Base-by-base conservation (phyloP, 768 basidiomycete genomes). In the Lactarius akahatsu region DNA sequence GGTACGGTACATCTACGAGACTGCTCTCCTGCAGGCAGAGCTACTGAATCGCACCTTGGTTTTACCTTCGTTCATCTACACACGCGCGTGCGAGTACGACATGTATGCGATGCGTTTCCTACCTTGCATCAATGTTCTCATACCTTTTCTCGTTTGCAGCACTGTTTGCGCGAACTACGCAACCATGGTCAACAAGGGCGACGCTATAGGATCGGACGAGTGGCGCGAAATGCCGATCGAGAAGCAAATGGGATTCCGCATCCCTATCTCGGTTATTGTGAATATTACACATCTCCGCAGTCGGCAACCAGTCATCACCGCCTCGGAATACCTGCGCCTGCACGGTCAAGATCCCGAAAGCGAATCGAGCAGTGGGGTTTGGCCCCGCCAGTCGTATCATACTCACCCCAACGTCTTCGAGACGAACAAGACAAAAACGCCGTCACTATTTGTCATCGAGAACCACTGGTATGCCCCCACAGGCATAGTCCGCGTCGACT, bases 21-120 rank as follows among this genome's bases (percentile, higher is more conserved):
- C n/a, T n/a, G n/a, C n/a, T n/a, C n/a, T n/a, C n/a, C n/a, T n/a
- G n/a, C n/a, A n/a, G n/a, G n/a, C n/a, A n/a, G n/a, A n/a, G n/a
- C n/a, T n/a, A n/a, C n/a, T n/a, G 45, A 80, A 81, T 68, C 77
- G 81, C 52, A 80, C 79, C 2, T 75, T 79, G 60, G 73, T 82
- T 45, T 61, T 83, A 55, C 81, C 81, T 10, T 78, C 81, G 2
- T 79, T 76, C 67, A 76, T 82, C 61, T 82, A 83, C 45, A 80
- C 81, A 13, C 78, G 81, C 58, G 75, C 77, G 2, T 82, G 81
- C 71, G 79, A 81, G 67, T 81, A 76, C 63, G 72, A 75, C 54
- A 74, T 75, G 78, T 77, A 65, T 41, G 78, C 71, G 11, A 30
- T 16, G 18, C 26, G 23, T 43, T 36, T 0, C 11, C 32, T 32